Conservation (phyloP, 331 rosid genomes). For the Cydonia oblonga region DNA sequence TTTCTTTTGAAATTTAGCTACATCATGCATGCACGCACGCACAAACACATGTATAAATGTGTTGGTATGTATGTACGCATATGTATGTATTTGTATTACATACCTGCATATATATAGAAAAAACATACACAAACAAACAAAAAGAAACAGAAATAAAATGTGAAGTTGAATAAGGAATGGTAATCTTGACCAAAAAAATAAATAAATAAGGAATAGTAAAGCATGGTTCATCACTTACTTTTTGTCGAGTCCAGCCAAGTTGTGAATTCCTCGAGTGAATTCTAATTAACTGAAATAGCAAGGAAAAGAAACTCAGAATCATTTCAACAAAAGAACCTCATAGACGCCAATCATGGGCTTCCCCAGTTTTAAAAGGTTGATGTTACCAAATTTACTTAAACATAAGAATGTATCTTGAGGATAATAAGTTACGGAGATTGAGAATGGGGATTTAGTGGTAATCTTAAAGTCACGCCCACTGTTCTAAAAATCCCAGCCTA, state of each 20-base stretch:
- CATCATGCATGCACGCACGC: not conserved
- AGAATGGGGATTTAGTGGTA: not conserved
- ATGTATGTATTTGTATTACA: not conserved
- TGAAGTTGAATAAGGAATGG: not conserved
- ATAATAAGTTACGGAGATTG: not conserved
- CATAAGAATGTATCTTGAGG: not conserved
- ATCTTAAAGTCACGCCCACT: no score
- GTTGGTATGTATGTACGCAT: not conserved
- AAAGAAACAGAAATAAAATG: not conserved
- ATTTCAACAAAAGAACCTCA: slow-evolving; percentile 11
- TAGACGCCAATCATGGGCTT: not conserved
- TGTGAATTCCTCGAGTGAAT: slow-evolving; percentile 54
- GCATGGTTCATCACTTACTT: slow-evolving; percentile 40
- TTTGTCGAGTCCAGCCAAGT: slow-evolving; percentile 83
- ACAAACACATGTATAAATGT: not conserved
- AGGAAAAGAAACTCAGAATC: slow-evolving; percentile 9
- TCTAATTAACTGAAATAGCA: slow-evolving; percentile 49
- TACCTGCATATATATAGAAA: not conserved
- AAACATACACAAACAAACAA: not conserved
- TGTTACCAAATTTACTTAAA: not conserved
- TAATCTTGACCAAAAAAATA: no score
- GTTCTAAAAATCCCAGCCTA: no score
- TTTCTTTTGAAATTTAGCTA: not conserved
- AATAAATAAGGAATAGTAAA: not conserved
- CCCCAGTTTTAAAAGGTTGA: not conserved